Conservation (phyloP, 208 protist species). For the Trypanosoma scelopori region DNA sequence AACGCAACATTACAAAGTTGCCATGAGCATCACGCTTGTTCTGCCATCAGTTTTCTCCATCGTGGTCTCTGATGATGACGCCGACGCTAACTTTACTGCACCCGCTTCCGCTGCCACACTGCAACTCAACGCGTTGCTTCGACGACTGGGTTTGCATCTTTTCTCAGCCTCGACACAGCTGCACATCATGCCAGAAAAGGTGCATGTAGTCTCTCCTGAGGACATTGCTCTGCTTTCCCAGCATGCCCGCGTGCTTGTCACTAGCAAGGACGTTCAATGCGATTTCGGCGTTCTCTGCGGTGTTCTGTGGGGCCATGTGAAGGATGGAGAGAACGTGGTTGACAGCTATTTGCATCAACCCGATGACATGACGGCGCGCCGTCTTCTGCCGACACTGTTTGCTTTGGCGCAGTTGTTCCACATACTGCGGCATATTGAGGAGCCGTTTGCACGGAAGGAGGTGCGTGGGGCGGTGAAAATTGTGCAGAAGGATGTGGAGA, state of each 20-base stretch:
- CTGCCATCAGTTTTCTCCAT: neutral
- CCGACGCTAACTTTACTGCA: no score
- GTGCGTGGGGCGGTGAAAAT: conserved; percentile 37
- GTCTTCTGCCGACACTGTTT: conserved; percentile 5
- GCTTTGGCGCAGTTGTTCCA: conserved; percentile 1
- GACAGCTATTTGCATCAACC: conserved; percentile 29
- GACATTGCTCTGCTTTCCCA: conserved; percentile 44
- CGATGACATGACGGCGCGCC: conserved; percentile 1
- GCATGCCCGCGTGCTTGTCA: conserved; percentile 40
- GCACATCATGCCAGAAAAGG: conserved; percentile 53
- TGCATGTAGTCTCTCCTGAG: conserved; percentile 39
- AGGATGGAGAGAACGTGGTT: conserved; percentile 34
- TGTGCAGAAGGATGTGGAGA: conserved; percentile 49
- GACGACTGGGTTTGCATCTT: conserved; percentile 42
- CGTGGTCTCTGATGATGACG: conserved; percentile 21
- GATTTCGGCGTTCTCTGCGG: conserved; percentile 57
- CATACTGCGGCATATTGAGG: conserved; percentile 31
- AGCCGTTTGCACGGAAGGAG: conserved; percentile 24
- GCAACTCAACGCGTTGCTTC: conserved; percentile 45
- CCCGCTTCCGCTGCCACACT: neutral
- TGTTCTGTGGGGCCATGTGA: conserved; percentile 67
- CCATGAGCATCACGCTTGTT: conserved; percentile 7
- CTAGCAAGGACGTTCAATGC: conserved; percentile 41
- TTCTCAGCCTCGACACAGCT: conserved; percentile 55
- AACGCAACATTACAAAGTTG: neutral